Conservation (phyloP, 176 grass and related monocot species). For the Aegilops sharonensis region DNA sequence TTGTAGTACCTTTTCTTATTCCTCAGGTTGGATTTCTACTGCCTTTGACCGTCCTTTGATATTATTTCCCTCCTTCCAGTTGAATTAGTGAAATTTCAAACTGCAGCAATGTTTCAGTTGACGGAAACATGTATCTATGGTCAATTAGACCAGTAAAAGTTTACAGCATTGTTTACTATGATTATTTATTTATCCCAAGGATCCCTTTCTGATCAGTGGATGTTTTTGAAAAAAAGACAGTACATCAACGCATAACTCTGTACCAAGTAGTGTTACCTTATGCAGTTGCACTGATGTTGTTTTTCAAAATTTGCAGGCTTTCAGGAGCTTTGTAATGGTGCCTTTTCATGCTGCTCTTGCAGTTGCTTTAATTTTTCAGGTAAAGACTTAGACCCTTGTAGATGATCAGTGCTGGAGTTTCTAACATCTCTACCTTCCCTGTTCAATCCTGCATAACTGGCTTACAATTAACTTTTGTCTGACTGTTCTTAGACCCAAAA, state of each 20-base stretch:
- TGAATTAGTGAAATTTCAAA: constrained; percentile 1
- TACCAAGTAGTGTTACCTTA: background rate
- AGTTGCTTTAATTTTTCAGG: constrained; percentile 82
- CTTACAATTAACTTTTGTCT: background rate
- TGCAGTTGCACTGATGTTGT: constrained; percentile 13
- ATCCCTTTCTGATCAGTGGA: background rate
- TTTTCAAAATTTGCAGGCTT: constrained; percentile 59
- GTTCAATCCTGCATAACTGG: background rate
- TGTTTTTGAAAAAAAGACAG: background rate
- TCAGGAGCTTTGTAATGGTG: constrained; percentile 77
- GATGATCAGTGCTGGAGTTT: background rate
- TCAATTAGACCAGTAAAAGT: background rate
- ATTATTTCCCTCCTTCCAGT: constrained; percentile 14
- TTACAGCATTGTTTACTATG: background rate
- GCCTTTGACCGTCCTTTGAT: background rate
- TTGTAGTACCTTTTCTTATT: constrained; percentile 74
- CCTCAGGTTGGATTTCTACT: constrained; percentile 62
- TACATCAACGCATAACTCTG: constrained; percentile 2
- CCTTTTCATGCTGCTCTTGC: constrained; percentile 73
- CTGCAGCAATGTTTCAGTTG: background rate
- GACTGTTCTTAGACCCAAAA: background rate
- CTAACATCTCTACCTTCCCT: background rate
- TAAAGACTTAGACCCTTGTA: constrained; percentile 19
- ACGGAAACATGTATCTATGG: background rate
- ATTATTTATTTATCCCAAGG: background rate